A percentile compares a stretch with the other conserved stretches of the same genome.
Conservation (phyloP, 768 basidiomycete species). For the Boletus coccyginus region DNA sequence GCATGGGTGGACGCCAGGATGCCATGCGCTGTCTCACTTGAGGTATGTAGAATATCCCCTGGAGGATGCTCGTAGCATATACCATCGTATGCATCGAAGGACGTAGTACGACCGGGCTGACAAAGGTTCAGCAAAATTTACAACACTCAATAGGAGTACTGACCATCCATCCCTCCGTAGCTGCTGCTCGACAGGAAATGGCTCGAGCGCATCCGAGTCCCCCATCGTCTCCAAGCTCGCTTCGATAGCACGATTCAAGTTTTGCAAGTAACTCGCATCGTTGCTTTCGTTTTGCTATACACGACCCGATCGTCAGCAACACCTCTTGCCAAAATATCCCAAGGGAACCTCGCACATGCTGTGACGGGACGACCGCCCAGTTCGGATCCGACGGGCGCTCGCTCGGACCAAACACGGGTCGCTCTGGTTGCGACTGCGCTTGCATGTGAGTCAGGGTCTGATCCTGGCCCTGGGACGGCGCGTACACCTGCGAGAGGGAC, state of each 20-base stretch:
- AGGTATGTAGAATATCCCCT: constrained; percentile 62
- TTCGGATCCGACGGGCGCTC: constrained; percentile 59
- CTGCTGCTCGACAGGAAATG: constrained; percentile 49
- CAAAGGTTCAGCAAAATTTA: background rate
- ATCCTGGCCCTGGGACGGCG: background rate
- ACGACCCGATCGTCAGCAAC: background rate
- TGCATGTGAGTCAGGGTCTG: background rate
- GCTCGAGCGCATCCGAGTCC: constrained; percentile 49
- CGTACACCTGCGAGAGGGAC: constrained; percentile 18
- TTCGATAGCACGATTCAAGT: constrained; percentile 67
- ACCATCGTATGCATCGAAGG: constrained; percentile 48
- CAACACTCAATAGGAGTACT: constrained; percentile 28
- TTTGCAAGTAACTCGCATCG: constrained; percentile 55
- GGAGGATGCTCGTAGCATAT: constrained; percentile 57
- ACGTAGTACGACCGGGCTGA: constrained; percentile 71
- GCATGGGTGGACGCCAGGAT: constrained; percentile 33
- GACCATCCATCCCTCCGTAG: constrained; percentile 59
- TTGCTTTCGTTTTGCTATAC: constrained; percentile 32
- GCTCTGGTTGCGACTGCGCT: constrained; percentile 26
- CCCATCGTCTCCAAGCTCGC: constrained; percentile 57
- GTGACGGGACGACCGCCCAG: constrained; percentile 70
- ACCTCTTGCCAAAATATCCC: too few species aligned
- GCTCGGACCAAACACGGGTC: constrained; percentile 54
- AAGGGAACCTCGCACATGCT: constrained; percentile 39
- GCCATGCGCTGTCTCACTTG: constrained; percentile 55